phyloP scores from a whole-genome alignment of 1,139 yeast species.

The Nakaseomyces sp. region DNA sequence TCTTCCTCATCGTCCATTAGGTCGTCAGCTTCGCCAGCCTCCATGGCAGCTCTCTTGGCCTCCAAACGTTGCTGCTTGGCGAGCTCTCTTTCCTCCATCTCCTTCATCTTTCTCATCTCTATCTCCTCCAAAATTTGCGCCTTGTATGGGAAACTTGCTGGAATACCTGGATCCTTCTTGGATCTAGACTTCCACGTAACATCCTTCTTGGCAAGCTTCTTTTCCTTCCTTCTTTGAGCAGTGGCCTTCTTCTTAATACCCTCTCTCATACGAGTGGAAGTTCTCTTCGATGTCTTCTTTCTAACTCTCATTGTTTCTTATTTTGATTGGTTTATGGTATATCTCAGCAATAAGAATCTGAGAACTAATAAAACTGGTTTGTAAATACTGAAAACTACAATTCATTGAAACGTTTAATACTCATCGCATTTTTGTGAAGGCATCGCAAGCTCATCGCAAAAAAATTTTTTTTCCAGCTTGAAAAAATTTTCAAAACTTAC shows the following conservation, averaged over 20 bases:
- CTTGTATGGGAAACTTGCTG: constrained; percentile 89
- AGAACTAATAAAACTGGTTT: no score
- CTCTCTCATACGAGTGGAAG: constrained; percentile 85
- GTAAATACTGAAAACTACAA: no score
- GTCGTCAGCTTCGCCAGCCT: constrained; percentile 39
- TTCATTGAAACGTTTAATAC: no score
- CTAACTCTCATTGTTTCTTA: constrained; percentile 31
- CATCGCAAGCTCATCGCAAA: constrained; percentile 6
- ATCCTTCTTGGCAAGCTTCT: constrained; percentile 75
- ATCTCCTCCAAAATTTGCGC: constrained; percentile 73
- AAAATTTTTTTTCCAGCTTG: constrained; percentile 13
- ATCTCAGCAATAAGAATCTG: no score
- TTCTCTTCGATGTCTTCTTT: constrained; percentile 48
- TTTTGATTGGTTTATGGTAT: no score
- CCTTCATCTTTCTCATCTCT: constrained; percentile 59
- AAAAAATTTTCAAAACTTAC: constrained; percentile 1
- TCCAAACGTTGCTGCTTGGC: constrained; percentile 37
- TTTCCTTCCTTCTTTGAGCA: constrained; percentile 82
- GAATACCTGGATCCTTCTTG: constrained; percentile 89
- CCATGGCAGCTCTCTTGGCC: constrained; percentile 40
- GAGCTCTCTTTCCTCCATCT: constrained; percentile 50
- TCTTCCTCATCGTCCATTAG: constrained; percentile 39
- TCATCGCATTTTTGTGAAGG: constrained; percentile 21
- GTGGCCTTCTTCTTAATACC: constrained; percentile 94
- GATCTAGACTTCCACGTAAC: constrained; percentile 83